Base-by-base conservation (phyloP, 176 grass and related monocot species). In the sorghum (Sorghum bicolor) region DNA sequence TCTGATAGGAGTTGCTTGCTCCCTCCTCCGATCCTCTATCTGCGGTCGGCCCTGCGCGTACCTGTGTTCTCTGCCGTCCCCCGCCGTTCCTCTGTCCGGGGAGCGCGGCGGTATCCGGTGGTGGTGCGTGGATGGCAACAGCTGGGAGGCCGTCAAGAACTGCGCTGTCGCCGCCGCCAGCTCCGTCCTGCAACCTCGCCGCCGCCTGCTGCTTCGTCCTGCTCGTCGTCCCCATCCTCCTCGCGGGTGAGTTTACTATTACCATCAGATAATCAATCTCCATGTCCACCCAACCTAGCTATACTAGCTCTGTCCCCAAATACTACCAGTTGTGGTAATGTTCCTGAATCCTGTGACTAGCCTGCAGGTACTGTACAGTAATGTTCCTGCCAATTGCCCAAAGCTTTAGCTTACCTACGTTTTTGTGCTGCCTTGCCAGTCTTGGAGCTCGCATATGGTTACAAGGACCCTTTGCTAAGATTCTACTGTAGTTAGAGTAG, bases 181-280 rank as follows among this genome's bases (percentile, higher is more conserved):
- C 78, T 80, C 19, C 78, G 10, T 26, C 22, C 30, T 52, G 1
- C 63, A 52, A 50, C 29, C 20, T 68, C 26, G 63, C 47, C 1
- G 36, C 68, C 75, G 29, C n/a, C 70, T 64, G 44, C 20, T 50
- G 32, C 63, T 19, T 80, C 41, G 20, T 44, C 7, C 43, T 84
- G 58, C 58, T 88, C n/a, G 1, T 67, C 34, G 26, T 81, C 36
- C 28, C 28, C 38, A 10, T 70, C 79, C 67, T 88, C 33, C 81
- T 84, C 1, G 20, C 81, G 31, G 65, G 86, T 87, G 50, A 41
- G 79, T 37, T 82, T 28, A 6, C 0, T 28, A 6, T 0, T 29
- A 14, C 7, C 52, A 55, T 55, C 69, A 5, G 24, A 2, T 64
- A 20, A 40, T 20, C 6, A 20, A 31, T 31, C 44, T 66, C 8